phyloP scores from a whole-genome alignment of 192 early-diverging fungal genomes.

The Podila epigama region DNA sequence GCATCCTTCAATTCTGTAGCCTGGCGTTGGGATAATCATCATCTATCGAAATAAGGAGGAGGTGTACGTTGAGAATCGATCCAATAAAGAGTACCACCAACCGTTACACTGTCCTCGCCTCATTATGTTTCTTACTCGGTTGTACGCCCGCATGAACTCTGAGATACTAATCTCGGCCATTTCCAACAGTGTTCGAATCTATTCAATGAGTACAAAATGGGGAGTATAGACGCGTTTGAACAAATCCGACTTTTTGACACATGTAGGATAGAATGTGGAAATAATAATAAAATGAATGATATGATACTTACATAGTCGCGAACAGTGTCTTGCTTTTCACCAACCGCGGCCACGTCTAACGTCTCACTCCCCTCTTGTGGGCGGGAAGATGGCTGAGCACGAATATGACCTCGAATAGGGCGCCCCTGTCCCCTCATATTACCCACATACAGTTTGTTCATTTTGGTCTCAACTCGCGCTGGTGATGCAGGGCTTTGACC shows the following conservation, averaged over 20 bases:
- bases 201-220: background rate
- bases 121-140: conserved; percentile 12
- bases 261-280: background rate
- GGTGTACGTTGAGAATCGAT: background rate
- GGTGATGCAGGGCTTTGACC: background rate
- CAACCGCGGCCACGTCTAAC: background rate
- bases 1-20: conserved; percentile 38
- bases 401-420: background rate
- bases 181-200: conserved; percentile 5
- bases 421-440: no score
- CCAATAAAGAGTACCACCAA: no score
- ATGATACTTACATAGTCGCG: conserved; percentile 19
- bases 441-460: no score
- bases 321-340: conserved; percentile 6
- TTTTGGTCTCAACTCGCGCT: background rate
- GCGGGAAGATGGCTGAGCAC: background rate
- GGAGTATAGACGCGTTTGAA: background rate
- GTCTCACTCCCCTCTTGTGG: background rate
- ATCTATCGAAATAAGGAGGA: conserved; percentile 9
- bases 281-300: background rate
- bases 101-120: background rate
- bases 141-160: conserved; percentile 27
- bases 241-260: background rate
- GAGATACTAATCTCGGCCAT: conserved; percentile 12
- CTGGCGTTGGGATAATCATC: conserved; percentile 18